Percentiles rank a stretch among this genome's conserved stretches.
Evolutionary conservation across 305 asterid genomes (phyloP).

Genomic region (Coffea humblotiana): DNA sequence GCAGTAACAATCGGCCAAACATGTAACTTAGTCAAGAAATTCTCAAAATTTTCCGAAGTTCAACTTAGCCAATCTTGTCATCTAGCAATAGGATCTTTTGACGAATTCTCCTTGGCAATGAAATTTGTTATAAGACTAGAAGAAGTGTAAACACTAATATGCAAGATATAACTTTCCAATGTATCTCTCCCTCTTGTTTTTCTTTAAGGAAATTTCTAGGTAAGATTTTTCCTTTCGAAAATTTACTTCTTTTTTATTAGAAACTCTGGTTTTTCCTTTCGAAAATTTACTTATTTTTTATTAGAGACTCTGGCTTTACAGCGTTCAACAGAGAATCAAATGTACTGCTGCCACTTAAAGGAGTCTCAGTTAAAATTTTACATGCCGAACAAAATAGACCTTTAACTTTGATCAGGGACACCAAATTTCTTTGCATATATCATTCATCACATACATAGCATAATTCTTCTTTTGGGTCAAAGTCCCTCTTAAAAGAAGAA

Average conservation of each 20-base stretch:
- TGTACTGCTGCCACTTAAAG: not conserved
- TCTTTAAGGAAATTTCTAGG: not conserved
- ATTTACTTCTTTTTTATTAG: not conserved
- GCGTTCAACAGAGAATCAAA: not conserved
- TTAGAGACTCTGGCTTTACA: not conserved
- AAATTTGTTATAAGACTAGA: not conserved
- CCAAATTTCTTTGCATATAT: not conserved
- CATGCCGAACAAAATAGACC: not conserved
- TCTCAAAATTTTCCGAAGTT: too few species aligned
- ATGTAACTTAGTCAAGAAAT: not conserved
- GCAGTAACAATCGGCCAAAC: not conserved
- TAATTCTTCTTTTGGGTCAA: not conserved
- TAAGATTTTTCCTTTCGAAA: not conserved
- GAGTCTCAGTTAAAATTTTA: not conserved
- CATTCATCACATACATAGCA: not conserved
- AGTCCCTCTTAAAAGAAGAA: not conserved
- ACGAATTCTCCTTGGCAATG: too few species aligned
- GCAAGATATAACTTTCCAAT: too few species aligned
- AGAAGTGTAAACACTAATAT: too few species aligned
- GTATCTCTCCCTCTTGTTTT: too few species aligned
- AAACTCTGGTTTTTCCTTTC: not conserved
- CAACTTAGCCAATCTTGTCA: not conserved
- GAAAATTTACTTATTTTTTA: not conserved
- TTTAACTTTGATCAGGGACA: not conserved
- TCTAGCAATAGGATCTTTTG: too few species aligned